A percentile compares a stretch with the other conserved stretches of the same genome.
Evolutionary conservation across 73 alveolate genomes (phyloP).

Genomic region (Durusdinium trenchii): DNA sequence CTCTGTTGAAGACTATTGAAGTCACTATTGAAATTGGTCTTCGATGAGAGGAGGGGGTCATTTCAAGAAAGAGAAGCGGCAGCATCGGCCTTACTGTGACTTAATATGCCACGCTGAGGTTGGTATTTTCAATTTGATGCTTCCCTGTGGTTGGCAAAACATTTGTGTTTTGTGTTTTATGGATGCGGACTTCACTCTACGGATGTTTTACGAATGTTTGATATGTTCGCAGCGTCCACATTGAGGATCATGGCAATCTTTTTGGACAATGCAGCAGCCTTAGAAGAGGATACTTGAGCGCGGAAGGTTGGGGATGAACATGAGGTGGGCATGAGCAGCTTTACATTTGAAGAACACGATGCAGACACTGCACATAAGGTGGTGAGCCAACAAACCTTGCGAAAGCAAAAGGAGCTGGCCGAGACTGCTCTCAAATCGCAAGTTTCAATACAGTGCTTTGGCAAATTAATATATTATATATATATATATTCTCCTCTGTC

Average conservation of each 20-base stretch:
- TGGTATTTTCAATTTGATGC: slow-evolving; percentile 45
- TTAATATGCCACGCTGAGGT: not conserved
- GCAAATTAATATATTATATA: too few relatives aligned
- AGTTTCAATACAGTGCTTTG: slow-evolving; percentile 45
- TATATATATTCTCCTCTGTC: too few relatives aligned
- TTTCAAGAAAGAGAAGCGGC: too few relatives aligned
- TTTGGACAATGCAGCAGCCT: slow-evolving; percentile 35
- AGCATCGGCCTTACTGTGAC: not conserved
- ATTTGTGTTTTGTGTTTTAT: not conserved
- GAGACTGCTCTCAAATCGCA: slow-evolving; percentile 60
- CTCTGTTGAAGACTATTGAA: too few relatives aligned
- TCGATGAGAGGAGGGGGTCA: not conserved
- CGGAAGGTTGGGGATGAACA: not conserved
- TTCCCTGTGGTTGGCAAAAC: not conserved
- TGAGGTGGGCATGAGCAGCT: not conserved
- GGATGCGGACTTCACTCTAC: not conserved
- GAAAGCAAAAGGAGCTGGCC: slow-evolving; percentile 78
- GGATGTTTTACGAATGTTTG: not conserved
- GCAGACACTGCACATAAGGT: not conserved
- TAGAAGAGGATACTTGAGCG: not conserved
- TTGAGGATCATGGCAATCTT: slow-evolving; percentile 66
- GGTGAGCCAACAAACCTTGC: slow-evolving; percentile 71
- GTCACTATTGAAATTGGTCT: not conserved
- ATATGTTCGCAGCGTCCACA: not conserved
- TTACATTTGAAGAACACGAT: not conserved